Evolutionary conservation across 139 green algal genomes (phyloP), one percentile per base, ranked within the genome.

Genomic region (Cymbomonas tetramitiformis): DNA sequence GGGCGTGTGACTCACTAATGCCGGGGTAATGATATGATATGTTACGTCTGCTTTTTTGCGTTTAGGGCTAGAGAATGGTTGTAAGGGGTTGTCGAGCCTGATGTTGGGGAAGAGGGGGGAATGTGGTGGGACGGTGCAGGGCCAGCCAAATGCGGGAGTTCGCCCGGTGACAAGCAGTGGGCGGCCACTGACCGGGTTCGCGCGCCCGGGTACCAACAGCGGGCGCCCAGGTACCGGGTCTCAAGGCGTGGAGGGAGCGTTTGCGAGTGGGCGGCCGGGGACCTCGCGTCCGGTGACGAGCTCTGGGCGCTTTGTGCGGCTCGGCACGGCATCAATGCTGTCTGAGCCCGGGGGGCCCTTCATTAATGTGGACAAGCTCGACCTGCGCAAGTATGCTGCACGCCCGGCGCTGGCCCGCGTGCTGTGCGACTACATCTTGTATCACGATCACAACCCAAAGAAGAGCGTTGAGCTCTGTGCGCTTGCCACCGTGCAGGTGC

Each of bases 351-450:
- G 75, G 8, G 71, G 75, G 9, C 69, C 71, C 15, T 92, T 92
- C 74, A 87, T 92, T 56, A 58, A 74, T 25, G 61, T 80, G 12
- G 77, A 85, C 6, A 68, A 56, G 19, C 72, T 86, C 19, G 79
- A 92, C 68, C 61, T 92, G 31, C 61, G 71, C 26, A 85, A 84
- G 65, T 92, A 87, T 61, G 75, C 79, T 3, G 46, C 32, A 0
- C 54, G 78, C 3, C 74, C 78, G 1, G 43, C 59, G 21, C 73
- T 90, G 12, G 70, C 82, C 0, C 67, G 73, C 0, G 75, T 63
- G 5, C 69, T 92, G 46, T 80, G 69, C 33, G 80, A 92, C 66
- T 92, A 87, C 77, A 79, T 87, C 52, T 58, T 88, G 7, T 86
- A 92, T 60, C 62, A 79, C 46, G 83, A 92, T 48, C 79, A 83